These are phyloP conservation scores for Xylariaceae sp. DNA, from an alignment of 2,329 filamentous ascomycete species.

Conservation along the genomic window DNA sequence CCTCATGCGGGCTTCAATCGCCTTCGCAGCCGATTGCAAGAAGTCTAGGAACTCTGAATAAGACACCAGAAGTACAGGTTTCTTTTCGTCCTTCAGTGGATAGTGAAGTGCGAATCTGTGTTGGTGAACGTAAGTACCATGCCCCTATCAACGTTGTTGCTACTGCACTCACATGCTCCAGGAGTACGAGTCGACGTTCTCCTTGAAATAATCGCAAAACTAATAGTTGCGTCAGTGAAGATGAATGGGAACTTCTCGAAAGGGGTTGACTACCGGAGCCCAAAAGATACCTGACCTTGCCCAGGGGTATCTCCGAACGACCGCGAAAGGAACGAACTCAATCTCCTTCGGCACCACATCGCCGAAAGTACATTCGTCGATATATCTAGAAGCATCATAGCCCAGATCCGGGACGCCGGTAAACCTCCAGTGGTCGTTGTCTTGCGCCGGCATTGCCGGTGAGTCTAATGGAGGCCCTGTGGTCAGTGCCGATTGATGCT, in stretches of 20 bases:
- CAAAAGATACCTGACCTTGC: too few species aligned
- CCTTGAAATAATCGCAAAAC: constrained; percentile 49
- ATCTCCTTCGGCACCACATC: too few species aligned
- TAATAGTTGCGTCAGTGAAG: constrained; percentile 23
- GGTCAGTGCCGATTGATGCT: too few species aligned
- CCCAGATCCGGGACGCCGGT: too few species aligned
- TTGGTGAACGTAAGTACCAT: neutral
- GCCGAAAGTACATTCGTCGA: too few species aligned
- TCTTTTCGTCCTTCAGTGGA: constrained; percentile 40
- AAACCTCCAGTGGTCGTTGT: too few species aligned
- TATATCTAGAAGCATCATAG: too few species aligned
- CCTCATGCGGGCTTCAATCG: constrained; percentile 47
- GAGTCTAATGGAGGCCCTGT: too few species aligned
- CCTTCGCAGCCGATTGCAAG: constrained; percentile 58
- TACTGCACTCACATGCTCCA: constrained; percentile 65
- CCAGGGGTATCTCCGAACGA: constrained; percentile 52
- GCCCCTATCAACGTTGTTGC: too few species aligned
- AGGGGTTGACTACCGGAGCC: too few species aligned
- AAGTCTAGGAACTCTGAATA: constrained; percentile 66
- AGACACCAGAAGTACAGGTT: constrained; percentile 53
- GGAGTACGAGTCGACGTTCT: constrained; percentile 48
- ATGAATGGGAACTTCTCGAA: neutral
- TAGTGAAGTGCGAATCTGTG: constrained; percentile 36
- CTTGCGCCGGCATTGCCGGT: too few species aligned
- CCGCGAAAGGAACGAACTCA: constrained; percentile 39